Percentiles rank a stretch among this genome's conserved stretches.
These are phyloP conservation scores for Colletotrichum salicis DNA, from an alignment of 2,329 filamentous ascomycete species.

Conservation along the genomic window DNA sequence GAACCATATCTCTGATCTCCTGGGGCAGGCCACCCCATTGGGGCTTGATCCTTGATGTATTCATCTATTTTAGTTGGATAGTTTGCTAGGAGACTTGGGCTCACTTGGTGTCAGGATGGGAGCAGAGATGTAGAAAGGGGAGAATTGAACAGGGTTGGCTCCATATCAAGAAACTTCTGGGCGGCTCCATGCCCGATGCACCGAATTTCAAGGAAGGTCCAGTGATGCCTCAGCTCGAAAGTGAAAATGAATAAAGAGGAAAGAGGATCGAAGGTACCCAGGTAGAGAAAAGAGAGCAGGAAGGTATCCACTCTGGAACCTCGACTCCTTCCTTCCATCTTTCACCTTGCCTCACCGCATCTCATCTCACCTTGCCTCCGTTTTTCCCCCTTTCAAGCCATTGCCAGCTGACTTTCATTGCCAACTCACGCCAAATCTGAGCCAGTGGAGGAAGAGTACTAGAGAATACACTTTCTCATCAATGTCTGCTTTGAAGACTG, in stretches of 20 bases:
- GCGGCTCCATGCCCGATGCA: neutral
- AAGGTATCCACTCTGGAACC: neutral
- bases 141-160: neutral
- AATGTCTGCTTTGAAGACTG: neutral
- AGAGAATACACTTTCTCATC: neutral
- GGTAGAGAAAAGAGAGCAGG: no score
- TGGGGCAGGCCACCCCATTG: neutral
- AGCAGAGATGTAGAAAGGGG: no score
- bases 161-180: neutral
- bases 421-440: neutral
- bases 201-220: neutral
- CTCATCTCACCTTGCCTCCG: neutral
- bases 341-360: neutral
- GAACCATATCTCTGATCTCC: neutral
- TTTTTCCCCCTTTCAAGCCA: neutral
- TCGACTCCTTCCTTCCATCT: neutral
- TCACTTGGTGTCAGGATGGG: no score
- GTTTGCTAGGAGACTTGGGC: no score
- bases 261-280: neutral
- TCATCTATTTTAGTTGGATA: no score
- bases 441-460: neutral
- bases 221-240: neutral
- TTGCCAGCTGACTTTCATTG: neutral
- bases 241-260: neutral
- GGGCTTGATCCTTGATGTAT: no score